Evolutionary conservation across 306 rosid species (phyloP).

Genomic region (Hippophae rhamnoides): DNA sequence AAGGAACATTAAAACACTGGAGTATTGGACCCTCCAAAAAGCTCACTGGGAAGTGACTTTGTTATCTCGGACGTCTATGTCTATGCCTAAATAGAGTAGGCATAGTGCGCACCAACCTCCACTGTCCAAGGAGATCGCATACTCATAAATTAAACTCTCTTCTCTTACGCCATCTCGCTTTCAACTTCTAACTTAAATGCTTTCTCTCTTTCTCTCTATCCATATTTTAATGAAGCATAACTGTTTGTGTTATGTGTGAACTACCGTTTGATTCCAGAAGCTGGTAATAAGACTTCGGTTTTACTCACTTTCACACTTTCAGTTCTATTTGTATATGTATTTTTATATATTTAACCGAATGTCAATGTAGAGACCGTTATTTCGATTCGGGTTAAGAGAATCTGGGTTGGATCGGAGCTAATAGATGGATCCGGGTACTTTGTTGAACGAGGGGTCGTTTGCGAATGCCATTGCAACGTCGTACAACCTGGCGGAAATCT

Average conservation of each 20-base stretch:
- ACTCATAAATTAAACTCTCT: neutral
- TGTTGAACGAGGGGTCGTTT: slow-evolving; percentile 37
- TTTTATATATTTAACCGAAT: no score
- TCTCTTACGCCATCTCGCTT: neutral
- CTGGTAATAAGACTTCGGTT: no score
- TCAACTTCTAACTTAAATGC: slow-evolving; percentile 8
- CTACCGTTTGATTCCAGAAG: no score
- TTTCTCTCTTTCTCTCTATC: slow-evolving; percentile 2
- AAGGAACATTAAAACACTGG: neutral
- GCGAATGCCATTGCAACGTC: slow-evolving; percentile 41
- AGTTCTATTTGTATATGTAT: no score
- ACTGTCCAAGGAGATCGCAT: slow-evolving; percentile 40
- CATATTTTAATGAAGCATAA: neutral
- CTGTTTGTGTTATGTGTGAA: no score
- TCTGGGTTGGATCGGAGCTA: slow-evolving; percentile 5
- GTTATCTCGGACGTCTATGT: slow-evolving; percentile 25
- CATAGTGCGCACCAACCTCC: slow-evolving; percentile 49
- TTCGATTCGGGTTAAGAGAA: no score
- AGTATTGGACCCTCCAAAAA: slow-evolving; percentile 39
- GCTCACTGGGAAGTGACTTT: slow-evolving; percentile 46
- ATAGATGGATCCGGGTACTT: slow-evolving; percentile 68
- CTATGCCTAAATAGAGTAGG: slow-evolving; percentile 10
- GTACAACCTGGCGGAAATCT: slow-evolving; percentile 61
- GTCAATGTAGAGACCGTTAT: no score
- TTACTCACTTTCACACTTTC: no score